phyloP scores from a whole-genome alignment of 768 basidiomycete genomes.

The Dictyophora rubrovolvata region DNA sequence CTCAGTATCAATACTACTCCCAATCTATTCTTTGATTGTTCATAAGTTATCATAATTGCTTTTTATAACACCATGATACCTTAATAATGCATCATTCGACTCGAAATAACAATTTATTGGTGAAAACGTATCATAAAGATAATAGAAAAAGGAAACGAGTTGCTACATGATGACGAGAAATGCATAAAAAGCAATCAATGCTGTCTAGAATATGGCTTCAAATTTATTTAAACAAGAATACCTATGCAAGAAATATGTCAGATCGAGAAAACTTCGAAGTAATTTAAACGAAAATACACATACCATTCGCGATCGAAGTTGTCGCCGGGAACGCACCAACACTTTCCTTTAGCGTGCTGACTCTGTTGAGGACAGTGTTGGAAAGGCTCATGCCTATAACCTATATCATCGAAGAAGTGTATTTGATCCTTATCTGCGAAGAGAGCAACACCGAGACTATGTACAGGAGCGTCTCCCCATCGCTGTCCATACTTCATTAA shows the following conservation, averaged over 20 bases:
- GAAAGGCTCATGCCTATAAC: constrained; percentile 90
- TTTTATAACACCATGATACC: not conserved
- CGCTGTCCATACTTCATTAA: constrained; percentile 33
- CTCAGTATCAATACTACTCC: constrained; percentile 87
- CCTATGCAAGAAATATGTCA: constrained; percentile 28
- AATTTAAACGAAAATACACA: not conserved
- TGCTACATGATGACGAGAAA: not conserved
- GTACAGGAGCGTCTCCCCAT: constrained; percentile 92
- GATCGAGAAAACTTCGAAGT: not conserved
- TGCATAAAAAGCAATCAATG: constrained; percentile 4
- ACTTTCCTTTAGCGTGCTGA: constrained; percentile 68
- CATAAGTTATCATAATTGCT: not conserved
- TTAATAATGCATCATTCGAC: not conserved
- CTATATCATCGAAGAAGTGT: constrained; percentile 93
- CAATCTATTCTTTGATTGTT: constrained; percentile 65
- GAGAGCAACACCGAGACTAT: constrained; percentile 83
- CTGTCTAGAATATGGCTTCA: constrained; percentile 42
- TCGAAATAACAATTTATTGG: not conserved
- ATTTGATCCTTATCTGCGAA: constrained; percentile 84
- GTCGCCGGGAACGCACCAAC: constrained; percentile 70
- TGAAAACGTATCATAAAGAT: not conserved
- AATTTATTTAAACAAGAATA: constrained; percentile 83
- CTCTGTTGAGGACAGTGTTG: constrained; percentile 81
- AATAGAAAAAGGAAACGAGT: not conserved
- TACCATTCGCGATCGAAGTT: constrained; percentile 49